Evolutionary conservation across 768 basidiomycete genomes (phyloP).

Genomic region (Rhizopogon rudus): DNA sequence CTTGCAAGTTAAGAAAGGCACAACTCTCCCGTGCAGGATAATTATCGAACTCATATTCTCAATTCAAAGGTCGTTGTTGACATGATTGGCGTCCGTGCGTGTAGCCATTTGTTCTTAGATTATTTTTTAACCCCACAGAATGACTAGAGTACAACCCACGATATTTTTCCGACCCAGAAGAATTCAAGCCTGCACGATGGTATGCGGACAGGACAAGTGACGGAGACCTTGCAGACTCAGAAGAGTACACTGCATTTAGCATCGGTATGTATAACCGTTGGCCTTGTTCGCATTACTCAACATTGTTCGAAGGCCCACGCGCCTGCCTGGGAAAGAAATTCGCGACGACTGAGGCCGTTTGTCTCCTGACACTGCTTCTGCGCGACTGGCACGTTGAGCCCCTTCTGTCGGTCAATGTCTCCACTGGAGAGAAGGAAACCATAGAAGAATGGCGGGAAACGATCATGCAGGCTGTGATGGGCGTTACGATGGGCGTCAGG

Average conservation of each 20-base stretch:
- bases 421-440: conserved; percentile 11
- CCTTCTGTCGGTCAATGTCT: conserved; percentile 19
- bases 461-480: conserved; percentile 15
- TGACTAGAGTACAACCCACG: conserved; percentile 31
- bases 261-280: conserved; percentile 9
- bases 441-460: conserved; percentile 19
- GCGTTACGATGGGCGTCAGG: conserved; percentile 10
- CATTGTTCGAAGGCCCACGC: conserved; percentile 36
- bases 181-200: conserved; percentile 35
- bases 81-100: conserved; percentile 25
- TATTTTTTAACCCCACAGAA: conserved; percentile 10
- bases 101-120: neutral
- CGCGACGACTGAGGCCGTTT: conserved; percentile 46
- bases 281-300: neutral
- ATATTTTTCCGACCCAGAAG: conserved; percentile 32
- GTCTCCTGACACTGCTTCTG: conserved; percentile 46
- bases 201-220: conserved; percentile 12
- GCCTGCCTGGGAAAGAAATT: conserved; percentile 53
- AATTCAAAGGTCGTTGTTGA: conserved; percentile 20
- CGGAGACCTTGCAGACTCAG: conserved; percentile 5
- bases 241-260: conserved; percentile 20
- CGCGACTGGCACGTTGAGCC: conserved; percentile 51
- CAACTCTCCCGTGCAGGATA: too few species aligned
- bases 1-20: conserved; percentile 19
- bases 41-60: too few species aligned